Conservation (phyloP, 2,329 filamentous ascomycete species). For the Xylaria digitata region DNA sequence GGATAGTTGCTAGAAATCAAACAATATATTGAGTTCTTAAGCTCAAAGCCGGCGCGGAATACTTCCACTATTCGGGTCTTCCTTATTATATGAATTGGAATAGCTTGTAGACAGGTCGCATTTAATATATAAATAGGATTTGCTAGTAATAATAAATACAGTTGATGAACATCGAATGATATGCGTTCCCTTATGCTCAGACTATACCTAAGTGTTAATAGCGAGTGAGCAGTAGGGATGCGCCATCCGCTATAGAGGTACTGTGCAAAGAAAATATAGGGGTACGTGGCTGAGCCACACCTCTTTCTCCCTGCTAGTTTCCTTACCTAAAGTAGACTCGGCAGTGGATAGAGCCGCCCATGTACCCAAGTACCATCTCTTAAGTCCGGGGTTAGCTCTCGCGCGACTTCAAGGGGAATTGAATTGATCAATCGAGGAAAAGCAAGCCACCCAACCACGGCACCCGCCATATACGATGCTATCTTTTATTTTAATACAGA, state of each 20-base stretch:
- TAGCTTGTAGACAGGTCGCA: too few species aligned
- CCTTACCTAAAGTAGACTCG: too few species aligned
- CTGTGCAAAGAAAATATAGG: background rate
- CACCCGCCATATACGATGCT: conserved; percentile 49
- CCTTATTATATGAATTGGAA: too few species aligned
- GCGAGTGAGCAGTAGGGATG: background rate
- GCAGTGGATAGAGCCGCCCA: background rate
- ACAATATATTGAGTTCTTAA: too few species aligned
- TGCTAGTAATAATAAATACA: too few species aligned
- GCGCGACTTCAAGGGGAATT: conserved; percentile 5
- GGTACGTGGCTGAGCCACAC: conserved; percentile 21
- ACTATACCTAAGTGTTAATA: too few species aligned
- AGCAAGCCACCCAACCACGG: conserved; percentile 2
- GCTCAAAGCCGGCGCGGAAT: background rate
- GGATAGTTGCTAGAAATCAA: too few species aligned
- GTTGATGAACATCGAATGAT: too few species aligned
- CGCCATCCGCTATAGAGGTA: background rate
- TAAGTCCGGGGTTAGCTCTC: conserved; percentile 13
- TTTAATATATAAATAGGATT: too few species aligned
- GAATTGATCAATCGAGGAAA: conserved; percentile 10
- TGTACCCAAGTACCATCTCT: conserved; percentile 15
- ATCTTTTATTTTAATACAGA: conserved; percentile 58
- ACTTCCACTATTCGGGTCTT: background rate
- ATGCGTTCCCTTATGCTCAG: too few species aligned
- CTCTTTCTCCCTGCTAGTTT: background rate